Evolutionary conservation across 768 basidiomycete species (phyloP), one percentile per base, ranked within the genome.

Genomic region (Amanita fuliginea): DNA sequence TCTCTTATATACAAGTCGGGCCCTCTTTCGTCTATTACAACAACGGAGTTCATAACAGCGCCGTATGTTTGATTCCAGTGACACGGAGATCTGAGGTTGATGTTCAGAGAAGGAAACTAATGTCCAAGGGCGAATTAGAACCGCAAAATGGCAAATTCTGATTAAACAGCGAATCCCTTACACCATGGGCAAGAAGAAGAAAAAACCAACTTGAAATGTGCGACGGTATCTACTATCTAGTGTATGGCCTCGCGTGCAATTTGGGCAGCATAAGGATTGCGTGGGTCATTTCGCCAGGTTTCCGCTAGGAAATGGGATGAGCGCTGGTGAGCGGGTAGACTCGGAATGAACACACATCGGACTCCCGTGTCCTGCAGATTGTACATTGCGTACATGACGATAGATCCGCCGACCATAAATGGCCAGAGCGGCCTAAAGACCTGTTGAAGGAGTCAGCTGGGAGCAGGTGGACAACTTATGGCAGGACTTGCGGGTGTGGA

Each of bases 381-480:
- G 21, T 69, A 64, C 37, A 90, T 74, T 49, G 82, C 72, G 67
- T 77, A 89, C 58, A 78, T 75, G 13, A 83, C 84, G 52, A 89
- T 59, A 13, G 63, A 59, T 6, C 77, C 76, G 28, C 87, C 81
- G 33, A 74, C 71, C 57, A 87, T 70, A 76, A 90, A 91, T 7
- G 87, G 86, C 77, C 86, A 89, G 67, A 89, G 61, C 32, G 88
- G 85, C 70, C 73, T 79, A 52, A 73, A 54, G 57, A 91, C 66
- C 87, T 91, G 58, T 43, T 44, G 28, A 19, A 44, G 18, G 30
- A 41, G 40, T 51, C 54, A 44, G 53, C 46, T 51, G 49, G 54
- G 53, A 57, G 48, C 28, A 3, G 30, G 32, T 30, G 18, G 32
- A 24, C 22, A 39, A n/a, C n/a, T 11, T n/a, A 33, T 35, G 46